Base-by-base conservation (phyloP, 768 basidiomycete species). In the Tricholoma flavovirens region DNA sequence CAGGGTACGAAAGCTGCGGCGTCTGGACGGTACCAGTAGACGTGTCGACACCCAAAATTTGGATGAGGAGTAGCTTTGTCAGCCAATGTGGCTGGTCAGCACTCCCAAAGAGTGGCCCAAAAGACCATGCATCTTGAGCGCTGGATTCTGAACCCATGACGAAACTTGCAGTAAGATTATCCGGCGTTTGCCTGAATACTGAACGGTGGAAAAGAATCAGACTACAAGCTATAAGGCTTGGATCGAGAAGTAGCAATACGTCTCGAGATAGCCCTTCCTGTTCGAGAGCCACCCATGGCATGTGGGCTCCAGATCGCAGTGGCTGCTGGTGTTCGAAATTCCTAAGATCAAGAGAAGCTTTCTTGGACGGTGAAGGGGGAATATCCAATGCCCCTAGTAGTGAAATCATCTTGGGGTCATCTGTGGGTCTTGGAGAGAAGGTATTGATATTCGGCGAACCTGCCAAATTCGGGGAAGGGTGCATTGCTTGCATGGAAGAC, bases 1-100 rank as follows among this genome's bases (percentile, higher is more conserved):
- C 66, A n/a, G 73, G 71, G 29, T 51, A 48, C 1, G 59, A 19
- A 21, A 58, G 57, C 36, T 60, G 56, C 46, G 56, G 33, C 26
- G 57, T 40, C 54, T 58, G 46, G 11, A 60, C 60, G 52, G 67
- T 64, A 21, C 66, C 60, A 53, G 63, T 69, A 7, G 77, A 72
- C 1, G 78, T 75, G 62, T 88, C 87, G 0, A 78, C 76, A 22
- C 81, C 83, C 11, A 92, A 76, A 11, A 91, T 79, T 65, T 90
- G 89, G 43, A 85, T 67, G 1, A 93, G 68, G 5, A 93, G 70
- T 4, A 88, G 68, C 62, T 81, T 85, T 12, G 91, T 93, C 40
- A 93, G 72, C 90, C 90, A 93, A 66, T 93, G 87, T 1, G 89
- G 88, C 42, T 75, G 76, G 5, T 83, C 83, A 26, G 88, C 85